A percentile compares a stretch with the other conserved stretches of the same genome.
phyloP scores from a whole-genome alignment of 345 rosid species.

The Lepidium sativum region DNA sequence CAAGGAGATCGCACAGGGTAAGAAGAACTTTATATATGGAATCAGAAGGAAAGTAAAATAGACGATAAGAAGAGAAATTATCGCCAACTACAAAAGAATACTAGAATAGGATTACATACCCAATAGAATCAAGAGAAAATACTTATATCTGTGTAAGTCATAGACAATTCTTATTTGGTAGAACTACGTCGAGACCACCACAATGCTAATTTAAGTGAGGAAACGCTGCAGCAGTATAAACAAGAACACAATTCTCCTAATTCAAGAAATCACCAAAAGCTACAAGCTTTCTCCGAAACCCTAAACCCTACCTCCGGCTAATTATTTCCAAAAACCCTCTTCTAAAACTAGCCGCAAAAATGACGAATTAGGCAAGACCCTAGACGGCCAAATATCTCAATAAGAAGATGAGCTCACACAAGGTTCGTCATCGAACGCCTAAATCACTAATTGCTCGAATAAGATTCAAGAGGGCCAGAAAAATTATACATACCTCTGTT shows the following conservation, averaged over 20 bases:
- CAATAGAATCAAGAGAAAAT: not conserved
- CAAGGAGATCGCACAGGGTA: not conserved
- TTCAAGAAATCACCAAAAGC: not conserved
- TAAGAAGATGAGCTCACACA: not conserved
- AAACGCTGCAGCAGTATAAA: not conserved
- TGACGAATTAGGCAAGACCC: not conserved
- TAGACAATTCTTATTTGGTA: not conserved
- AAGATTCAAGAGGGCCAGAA: not conserved
- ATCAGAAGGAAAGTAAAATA: not conserved
- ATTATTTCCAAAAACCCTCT: conserved; percentile 15
- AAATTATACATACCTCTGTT: conserved; percentile 8
- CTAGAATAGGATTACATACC: not conserved
- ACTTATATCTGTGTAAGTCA: not conserved
- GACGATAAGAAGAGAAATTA: not conserved
- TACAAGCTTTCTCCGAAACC: conserved; percentile 5
- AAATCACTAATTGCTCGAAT: not conserved
- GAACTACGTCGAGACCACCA: not conserved
- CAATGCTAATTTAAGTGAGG: not conserved
- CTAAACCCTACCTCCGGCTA: conserved; percentile 12
- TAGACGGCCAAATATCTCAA: not conserved
- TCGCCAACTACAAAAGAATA: not conserved
- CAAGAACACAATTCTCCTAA: not conserved
- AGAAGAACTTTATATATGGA: not conserved
- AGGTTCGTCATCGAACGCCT: not conserved
- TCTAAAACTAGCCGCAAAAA: not conserved